Evolutionary conservation across 495 filamentous ascomycete species (phyloP), one percentile per base, ranked within the genome.

Genomic region (Entonaema liquescens): DNA sequence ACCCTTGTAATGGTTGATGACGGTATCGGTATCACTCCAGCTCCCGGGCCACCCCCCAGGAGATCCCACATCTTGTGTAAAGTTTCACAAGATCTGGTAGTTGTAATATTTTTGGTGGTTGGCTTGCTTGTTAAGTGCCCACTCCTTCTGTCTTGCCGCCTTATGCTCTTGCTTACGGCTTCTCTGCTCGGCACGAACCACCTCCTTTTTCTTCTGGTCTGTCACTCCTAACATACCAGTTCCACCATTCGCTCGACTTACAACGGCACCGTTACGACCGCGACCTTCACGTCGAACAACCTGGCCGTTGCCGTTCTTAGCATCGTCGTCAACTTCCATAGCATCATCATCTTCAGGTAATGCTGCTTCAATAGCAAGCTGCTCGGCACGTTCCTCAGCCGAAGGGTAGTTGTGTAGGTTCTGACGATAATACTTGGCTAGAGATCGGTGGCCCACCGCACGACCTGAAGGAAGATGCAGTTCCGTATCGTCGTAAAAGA

Each of bases 391-490:
- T 76, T 96, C 93, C 15, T 88, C 87, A 0, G 87, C 78, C 5
- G 89, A 87, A 3, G 92, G 92, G 80, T 96, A 87, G 78, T 84
- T 91, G 82, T 92, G 90, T 35, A 98, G 83, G 80, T 98, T 98
- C 82, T 99, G 95, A 55, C 93, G 91, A 80, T 89, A 99, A 80
- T 97, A 98, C 58, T 85, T 87, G 66, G 91, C 89, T 15, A 97
- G 82, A 7, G 92, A 94, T 59, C 95, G 89, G 77, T 98, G 96
- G 44, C 95, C 95, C 36, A 93, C 94, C n/a, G 90, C 90, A 62
- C 90, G 88, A 33, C 95, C 95, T 17, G 90, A 92, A 2, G 95
- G 95, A n/a, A 99, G 88, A 76, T 98, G 93, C 17, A 99, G 86
- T 79, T 98, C 96, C 74, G 91, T 93, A 26, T 98, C 95, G 64